phyloP scores from a whole-genome alignment of 768 basidiomycete genomes.

The Coprinopsis sp. region DNA sequence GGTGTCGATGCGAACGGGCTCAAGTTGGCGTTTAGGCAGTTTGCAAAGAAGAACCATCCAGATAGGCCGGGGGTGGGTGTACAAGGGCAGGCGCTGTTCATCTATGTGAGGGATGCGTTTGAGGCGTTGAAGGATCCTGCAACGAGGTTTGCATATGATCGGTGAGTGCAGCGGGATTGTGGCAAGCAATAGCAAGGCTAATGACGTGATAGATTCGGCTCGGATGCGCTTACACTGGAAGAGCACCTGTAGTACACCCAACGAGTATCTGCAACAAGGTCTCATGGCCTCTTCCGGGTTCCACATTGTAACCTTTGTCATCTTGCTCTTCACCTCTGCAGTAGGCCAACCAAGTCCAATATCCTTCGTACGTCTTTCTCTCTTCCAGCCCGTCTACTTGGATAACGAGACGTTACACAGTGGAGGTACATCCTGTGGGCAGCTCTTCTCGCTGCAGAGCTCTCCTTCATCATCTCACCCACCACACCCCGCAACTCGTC shows the following conservation, averaged over 20 bases:
- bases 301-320: slow-evolving; percentile 56
- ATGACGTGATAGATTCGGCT: slow-evolving; percentile 59
- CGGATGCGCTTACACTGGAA: slow-evolving; percentile 66
- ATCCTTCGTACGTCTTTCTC: slow-evolving; percentile 52
- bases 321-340: slow-evolving; percentile 58
- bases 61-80: slow-evolving; percentile 61
- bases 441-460: slow-evolving; percentile 56
- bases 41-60: slow-evolving; percentile 73
- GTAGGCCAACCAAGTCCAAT: slow-evolving; percentile 56
- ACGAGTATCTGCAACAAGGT: slow-evolving; percentile 67
- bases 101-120: slow-evolving; percentile 65
- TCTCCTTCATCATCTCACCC: slow-evolving; percentile 60
- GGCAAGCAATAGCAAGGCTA: background rate
- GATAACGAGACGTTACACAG: slow-evolving; percentile 28
- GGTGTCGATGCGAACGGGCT: slow-evolving; percentile 62
- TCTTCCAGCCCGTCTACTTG: slow-evolving; percentile 8
- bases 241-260: slow-evolving; percentile 53
- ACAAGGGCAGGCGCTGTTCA: slow-evolving; percentile 60
- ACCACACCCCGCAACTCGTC: slow-evolving; percentile 40
- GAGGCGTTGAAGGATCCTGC: slow-evolving; percentile 76
- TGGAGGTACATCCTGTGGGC: slow-evolving; percentile 79
- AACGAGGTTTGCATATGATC: slow-evolving; percentile 81
- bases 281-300: slow-evolving; percentile 59
- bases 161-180: slow-evolving; percentile 39
- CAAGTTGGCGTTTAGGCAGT: slow-evolving; percentile 69